Percentiles rank a stretch among this genome's conserved stretches.
phyloP scores from a whole-genome alignment of 306 rosid species.

The Cucurbita maxima region DNA sequence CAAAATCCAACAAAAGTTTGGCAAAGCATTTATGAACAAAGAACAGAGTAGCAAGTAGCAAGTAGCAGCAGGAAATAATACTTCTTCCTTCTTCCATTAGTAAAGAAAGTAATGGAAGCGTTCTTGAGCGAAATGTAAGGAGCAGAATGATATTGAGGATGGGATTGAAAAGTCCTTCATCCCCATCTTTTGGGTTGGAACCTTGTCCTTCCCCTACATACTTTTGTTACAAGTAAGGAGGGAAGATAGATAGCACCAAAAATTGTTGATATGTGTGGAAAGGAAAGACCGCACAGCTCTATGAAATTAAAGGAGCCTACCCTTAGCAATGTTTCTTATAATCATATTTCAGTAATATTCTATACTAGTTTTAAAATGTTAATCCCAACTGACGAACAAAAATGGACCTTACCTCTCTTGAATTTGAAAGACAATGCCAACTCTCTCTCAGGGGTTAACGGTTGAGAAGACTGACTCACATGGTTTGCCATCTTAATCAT shows the following conservation, averaged over 20 bases:
- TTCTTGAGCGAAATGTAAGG: background rate
- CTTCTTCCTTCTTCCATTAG: slow-evolving; percentile 11
- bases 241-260: background rate
- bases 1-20: background rate
- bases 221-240: background rate
- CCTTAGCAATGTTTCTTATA: background rate
- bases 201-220: background rate
- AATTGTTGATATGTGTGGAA: background rate
- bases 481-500: slow-evolving; percentile 53
- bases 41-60: background rate
- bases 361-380: background rate
- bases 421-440: slow-evolving; percentile 88
- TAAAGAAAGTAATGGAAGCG: background rate
- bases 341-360: background rate
- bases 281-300: background rate
- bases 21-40: background rate
- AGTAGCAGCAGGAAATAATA: slow-evolving; percentile 22
- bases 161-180: background rate
- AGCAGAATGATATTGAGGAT: background rate
- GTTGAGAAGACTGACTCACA: slow-evolving; percentile 29
- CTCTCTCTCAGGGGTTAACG: slow-evolving; percentile 59
- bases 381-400: background rate
- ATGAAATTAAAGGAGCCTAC: background rate
- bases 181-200: background rate
- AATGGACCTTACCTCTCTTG: slow-evolving; percentile 62